Base-by-base conservation (phyloP, 176 grass and related monocot genomes). In the Miscanthus lutarioriparius region DNA sequence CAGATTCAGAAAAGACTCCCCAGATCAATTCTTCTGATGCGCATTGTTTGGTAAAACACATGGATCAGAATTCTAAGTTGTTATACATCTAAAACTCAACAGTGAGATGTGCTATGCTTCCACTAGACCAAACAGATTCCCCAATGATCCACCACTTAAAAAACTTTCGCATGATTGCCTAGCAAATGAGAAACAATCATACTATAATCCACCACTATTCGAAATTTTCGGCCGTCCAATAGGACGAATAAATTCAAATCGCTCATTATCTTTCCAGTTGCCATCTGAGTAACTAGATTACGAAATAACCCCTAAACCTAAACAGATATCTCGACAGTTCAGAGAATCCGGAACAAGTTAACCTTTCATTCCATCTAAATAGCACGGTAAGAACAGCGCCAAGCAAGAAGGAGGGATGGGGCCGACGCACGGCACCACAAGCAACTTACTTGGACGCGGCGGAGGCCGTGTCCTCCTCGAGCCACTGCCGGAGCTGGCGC, bases 401-500 rank as follows among this genome's bases (percentile, higher is more conserved):
- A 35, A 30, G 16, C 1, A 26, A 70, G 4, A 26, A 59, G 33
- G 27, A 59, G 33, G 27, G 6, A 33, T 15, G 38, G 35, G 8
- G 2, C 17, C 17, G 19, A 19, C 5, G 76, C 19, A 51, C 20
- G 11, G 67, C 15, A 6, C 65, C 36, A 9, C 61, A 16, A 20
- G 12, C 30, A 35, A 39, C 35, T 82, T 84, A 87, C 85, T 74
- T 91, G 75, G 89, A 87, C 14, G 88, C 81, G 58, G 88, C 84
- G 67, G 92, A 89, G 47, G 86, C 45, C 35, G 86, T 85, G 67
- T 94, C 90, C 70, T 94, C 92, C 82, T 97, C 92, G 63, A 97
- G 92, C 92, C 92, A 97, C 7, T 87, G 84, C 35, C 79, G 84
- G 82, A 97, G 87, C 56, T 94, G 95, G 71, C 92, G 86, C 64